Evolutionary conservation across 352 stramenopile genomes (phyloP).

Genomic region (Aphanomyces euteiches): DNA sequence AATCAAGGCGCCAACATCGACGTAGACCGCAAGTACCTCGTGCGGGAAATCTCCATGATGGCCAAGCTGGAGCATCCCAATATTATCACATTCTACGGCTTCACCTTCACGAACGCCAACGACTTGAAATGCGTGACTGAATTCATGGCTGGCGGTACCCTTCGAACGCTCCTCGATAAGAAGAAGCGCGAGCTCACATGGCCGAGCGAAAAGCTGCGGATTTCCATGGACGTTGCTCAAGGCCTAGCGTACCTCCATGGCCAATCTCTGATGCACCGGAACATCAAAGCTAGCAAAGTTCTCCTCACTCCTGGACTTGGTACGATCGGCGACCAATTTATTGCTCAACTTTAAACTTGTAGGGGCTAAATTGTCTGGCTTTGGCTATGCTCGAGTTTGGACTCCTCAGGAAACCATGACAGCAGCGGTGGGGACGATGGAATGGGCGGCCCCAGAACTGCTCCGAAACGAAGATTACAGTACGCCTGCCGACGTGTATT

Average conservation of each 20-base stretch:
- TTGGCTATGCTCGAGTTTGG: constrained; percentile 25
- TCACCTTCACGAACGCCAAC: constrained; percentile 27
- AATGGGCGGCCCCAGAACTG: constrained; percentile 29
- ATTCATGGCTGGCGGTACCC: constrained; percentile 37
- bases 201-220: constrained; percentile 37
- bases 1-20: background rate
- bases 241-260: constrained; percentile 60
- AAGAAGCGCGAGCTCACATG: constrained; percentile 23
- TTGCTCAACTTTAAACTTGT: background rate
- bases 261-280: constrained; percentile 48
- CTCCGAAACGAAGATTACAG: constrained; percentile 31
- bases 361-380: constrained; percentile 28
- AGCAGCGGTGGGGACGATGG: constrained; percentile 27
- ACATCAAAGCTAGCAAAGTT: constrained; percentile 57
- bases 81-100: constrained; percentile 31
- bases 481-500: constrained; percentile 23
- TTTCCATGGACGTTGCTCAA: constrained; percentile 48
- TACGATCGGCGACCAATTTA: background rate
- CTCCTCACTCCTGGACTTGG: constrained; percentile 38
- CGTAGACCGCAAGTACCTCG: constrained; percentile 26
- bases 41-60: constrained; percentile 30
- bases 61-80: constrained; percentile 27
- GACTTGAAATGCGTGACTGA: constrained; percentile 35
- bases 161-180: constrained; percentile 23
- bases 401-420: constrained; percentile 29